Conservation (phyloP, 2,329 filamentous ascomycete species). For the Ceratocystis variospora region DNA sequence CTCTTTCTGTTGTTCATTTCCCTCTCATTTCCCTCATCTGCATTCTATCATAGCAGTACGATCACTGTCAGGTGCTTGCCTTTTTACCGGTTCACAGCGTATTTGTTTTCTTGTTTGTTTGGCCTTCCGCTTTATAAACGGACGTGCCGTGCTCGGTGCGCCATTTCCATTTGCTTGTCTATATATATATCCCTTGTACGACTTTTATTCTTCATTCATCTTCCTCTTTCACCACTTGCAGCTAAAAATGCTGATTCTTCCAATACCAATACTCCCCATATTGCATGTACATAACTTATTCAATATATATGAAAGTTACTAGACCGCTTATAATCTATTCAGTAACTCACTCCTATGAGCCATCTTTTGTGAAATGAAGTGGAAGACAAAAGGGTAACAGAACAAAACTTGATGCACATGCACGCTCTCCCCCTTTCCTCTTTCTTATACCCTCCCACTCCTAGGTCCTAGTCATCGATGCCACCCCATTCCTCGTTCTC, state of each 20-base stretch:
- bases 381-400: neutral
- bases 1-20: neutral
- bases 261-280: neutral
- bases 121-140: neutral
- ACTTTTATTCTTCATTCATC: neutral
- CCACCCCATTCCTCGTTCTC: conserved; percentile 34
- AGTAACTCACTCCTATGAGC: no score
- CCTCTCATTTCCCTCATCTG: neutral
- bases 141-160: neutral
- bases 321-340: neutral
- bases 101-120: neutral
- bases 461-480: conserved; percentile 28
- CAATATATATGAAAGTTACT: neutral
- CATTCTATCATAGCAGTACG: neutral
- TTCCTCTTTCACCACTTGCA: neutral
- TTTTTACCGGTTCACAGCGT: neutral
- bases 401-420: neutral
- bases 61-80: neutral
- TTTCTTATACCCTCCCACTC: neutral
- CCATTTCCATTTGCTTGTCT: neutral
- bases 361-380: no score
- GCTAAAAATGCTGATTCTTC: neutral
- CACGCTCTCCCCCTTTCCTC: neutral
- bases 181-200: conserved; percentile 5
- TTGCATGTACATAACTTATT: neutral